These are phyloP conservation scores for Colletotrichum orchidophilum DNA, from an alignment of 2,329 filamentous ascomycete species.

Conservation along the genomic window DNA sequence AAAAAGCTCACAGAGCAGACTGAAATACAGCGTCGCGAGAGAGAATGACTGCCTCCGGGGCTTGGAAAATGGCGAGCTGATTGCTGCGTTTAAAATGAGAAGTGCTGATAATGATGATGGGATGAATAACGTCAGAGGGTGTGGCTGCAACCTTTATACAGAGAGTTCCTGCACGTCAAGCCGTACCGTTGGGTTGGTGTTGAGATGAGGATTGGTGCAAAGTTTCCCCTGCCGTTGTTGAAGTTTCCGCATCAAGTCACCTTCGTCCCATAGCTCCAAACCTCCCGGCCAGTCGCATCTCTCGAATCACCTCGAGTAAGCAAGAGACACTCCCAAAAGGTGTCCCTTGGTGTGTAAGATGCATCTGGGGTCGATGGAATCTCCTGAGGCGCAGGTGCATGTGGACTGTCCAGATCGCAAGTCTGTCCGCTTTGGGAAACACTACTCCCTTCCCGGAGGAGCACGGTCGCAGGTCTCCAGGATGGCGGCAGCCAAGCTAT, in stretches of 20 bases:
- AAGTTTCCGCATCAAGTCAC: slow-evolving; percentile 5
- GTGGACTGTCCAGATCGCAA: slow-evolving; percentile 26
- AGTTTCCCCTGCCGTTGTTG: slow-evolving; percentile 4
- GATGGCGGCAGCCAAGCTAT: slow-evolving; percentile 17
- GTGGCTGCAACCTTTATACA: slow-evolving; percentile 25
- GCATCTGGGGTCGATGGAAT: slow-evolving; percentile 6
- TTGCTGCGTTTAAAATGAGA: background rate
- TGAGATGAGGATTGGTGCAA: slow-evolving; percentile 17
- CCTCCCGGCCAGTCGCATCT: slow-evolving; percentile 22
- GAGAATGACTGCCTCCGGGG: slow-evolving; percentile 30
- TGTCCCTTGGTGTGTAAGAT: slow-evolving; percentile 18
- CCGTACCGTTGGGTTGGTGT: background rate
- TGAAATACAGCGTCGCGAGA: slow-evolving; percentile 8
- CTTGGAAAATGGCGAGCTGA: slow-evolving; percentile 16
- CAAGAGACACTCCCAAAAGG: background rate
- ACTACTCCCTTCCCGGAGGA: slow-evolving; percentile 3
- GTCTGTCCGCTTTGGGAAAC: slow-evolving; percentile 34
- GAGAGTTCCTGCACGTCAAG: slow-evolving; percentile 5
- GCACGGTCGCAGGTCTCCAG: slow-evolving; percentile 24
- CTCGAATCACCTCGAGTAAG: background rate
- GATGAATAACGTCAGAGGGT: slow-evolving; percentile 2
- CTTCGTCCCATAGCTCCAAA: slow-evolving; percentile 12
- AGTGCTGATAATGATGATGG: slow-evolving; percentile 1
- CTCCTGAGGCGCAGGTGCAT: slow-evolving; percentile 17
- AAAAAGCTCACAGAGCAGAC: background rate